Percentiles rank a stretch among this genome's conserved stretches.
Evolutionary conservation across 345 rosid genomes (phyloP).

Genomic region (Aquilaria sinensis): DNA sequence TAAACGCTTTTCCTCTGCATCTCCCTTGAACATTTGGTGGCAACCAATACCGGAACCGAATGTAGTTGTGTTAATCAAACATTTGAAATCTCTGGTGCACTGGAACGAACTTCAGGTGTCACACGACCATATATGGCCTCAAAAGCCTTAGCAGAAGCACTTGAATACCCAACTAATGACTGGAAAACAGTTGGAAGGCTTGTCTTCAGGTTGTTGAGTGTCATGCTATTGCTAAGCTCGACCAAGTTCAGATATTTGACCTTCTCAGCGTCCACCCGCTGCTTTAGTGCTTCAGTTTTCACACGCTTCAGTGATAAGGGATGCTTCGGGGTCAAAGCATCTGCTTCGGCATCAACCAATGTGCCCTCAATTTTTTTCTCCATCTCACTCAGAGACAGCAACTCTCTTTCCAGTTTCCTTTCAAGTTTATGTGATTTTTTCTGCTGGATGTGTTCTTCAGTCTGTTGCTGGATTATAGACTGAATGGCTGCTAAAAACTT

Average conservation of each 20-base stretch:
- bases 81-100: conserved; percentile 21
- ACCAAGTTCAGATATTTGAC: conserved; percentile 40
- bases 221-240: conserved; percentile 51
- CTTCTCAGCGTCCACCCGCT: conserved; percentile 49
- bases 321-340: conserved; percentile 55
- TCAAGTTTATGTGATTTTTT: conserved; percentile 53
- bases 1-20: not conserved
- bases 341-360: conserved; percentile 23
- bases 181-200: conserved; percentile 74
- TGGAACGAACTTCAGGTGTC: conserved; percentile 17
- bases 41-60: too few relatives aligned
- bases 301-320: conserved; percentile 56
- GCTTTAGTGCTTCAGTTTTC: conserved; percentile 52
- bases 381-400: conserved; percentile 45
- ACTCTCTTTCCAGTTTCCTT: conserved; percentile 64
- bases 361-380: conserved; percentile 47
- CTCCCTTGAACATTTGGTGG: too few relatives aligned
- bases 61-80: too few relatives aligned
- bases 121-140: conserved; percentile 39
- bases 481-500: conserved; percentile 53
- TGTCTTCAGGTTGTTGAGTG: conserved; percentile 58
- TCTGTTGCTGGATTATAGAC: conserved; percentile 50
- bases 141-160: conserved; percentile 47
- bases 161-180: conserved; percentile 55
- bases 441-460: conserved; percentile 47